A percentile compares a stretch with the other conserved stretches of the same genome.
phyloP scores from a whole-genome alignment of 1,139 yeast species.

The Pichia sp. region DNA sequence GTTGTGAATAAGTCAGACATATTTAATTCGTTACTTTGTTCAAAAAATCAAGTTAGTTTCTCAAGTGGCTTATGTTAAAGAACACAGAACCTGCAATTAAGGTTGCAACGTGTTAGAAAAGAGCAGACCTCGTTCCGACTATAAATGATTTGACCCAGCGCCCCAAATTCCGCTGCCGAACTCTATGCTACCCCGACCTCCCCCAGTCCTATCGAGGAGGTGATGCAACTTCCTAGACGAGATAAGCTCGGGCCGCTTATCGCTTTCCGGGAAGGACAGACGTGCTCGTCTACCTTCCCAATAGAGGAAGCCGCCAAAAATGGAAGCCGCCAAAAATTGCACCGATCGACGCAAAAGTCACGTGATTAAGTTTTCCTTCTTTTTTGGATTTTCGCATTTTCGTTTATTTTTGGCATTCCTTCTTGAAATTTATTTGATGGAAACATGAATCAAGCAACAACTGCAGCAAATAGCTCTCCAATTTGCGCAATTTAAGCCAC shows the following conservation, averaged over 20 bases:
- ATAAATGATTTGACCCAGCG: background rate
- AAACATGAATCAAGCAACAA: background rate
- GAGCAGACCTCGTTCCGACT: background rate
- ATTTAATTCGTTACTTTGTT: background rate
- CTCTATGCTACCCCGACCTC: no score
- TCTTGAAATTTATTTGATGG: background rate
- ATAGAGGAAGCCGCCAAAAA: background rate
- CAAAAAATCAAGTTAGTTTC: background rate
- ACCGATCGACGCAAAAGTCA: background rate
- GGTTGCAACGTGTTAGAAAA: background rate
- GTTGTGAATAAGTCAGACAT: slow-evolving; percentile 29
- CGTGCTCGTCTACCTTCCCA: background rate
- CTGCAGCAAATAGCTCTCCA: no score
- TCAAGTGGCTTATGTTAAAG: no score
- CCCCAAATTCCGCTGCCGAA: background rate
- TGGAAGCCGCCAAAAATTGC: background rate
- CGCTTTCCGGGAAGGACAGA: background rate
- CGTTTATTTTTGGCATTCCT: background rate
- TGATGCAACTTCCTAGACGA: background rate
- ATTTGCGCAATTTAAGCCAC: no score
- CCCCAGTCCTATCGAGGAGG: no score
- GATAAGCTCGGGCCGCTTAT: background rate
- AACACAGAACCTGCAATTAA: no score
- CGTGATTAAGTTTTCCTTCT: background rate
- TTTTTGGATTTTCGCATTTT: background rate